Evolutionary conservation across 495 filamentous ascomycete genomes (phyloP).

Genomic region (Penicillium odoratum): DNA sequence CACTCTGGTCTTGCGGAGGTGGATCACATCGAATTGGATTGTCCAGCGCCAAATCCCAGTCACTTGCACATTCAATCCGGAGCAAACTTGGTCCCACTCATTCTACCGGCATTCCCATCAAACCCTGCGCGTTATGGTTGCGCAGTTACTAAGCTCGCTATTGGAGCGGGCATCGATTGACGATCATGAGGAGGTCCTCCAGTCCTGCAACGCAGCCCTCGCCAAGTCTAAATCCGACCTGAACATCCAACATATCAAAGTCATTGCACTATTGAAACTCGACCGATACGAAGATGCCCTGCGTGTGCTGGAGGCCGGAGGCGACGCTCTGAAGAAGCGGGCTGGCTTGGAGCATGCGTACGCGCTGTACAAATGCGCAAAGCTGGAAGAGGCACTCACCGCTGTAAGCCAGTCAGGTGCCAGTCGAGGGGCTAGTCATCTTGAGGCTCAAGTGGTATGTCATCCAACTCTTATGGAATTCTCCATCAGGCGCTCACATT

Average conservation of each 20-base stretch:
- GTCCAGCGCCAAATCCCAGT: slow-evolving; percentile 2
- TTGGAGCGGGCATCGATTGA: slow-evolving; percentile 62
- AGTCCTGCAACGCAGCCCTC: slow-evolving; percentile 67
- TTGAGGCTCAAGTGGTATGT: slow-evolving; percentile 82
- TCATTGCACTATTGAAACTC: slow-evolving; percentile 85
- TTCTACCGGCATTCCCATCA: slow-evolving; percentile 1
- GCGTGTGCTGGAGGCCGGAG: slow-evolving; percentile 69
- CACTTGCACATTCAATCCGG: neutral
- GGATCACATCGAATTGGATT: slow-evolving; percentile 11
- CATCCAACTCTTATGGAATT: neutral
- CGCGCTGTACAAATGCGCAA: slow-evolving; percentile 83
- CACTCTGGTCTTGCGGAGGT: slow-evolving; percentile 26
- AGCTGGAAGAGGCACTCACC: slow-evolving; percentile 67
- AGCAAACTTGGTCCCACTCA: neutral
- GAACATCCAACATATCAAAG: slow-evolving; percentile 72
- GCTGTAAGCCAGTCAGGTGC: slow-evolving; percentile 51
- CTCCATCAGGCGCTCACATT: slow-evolving; percentile 6
- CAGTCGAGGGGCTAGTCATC: slow-evolving; percentile 70
- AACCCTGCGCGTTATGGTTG: slow-evolving; percentile 34
- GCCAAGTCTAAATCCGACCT: slow-evolving; percentile 61
- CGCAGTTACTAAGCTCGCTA: slow-evolving; percentile 55
- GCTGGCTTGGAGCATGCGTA: slow-evolving; percentile 84
- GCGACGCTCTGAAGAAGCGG: slow-evolving; percentile 61
- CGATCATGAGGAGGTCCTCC: slow-evolving; percentile 72
- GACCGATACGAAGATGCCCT: slow-evolving; percentile 92